A percentile compares a stretch with the other conserved stretches of the same genome.
These are phyloP conservation scores for Limtongozyma cylindracea DNA, from an alignment of 805 yeast genomes.

Conservation along the genomic window DNA sequence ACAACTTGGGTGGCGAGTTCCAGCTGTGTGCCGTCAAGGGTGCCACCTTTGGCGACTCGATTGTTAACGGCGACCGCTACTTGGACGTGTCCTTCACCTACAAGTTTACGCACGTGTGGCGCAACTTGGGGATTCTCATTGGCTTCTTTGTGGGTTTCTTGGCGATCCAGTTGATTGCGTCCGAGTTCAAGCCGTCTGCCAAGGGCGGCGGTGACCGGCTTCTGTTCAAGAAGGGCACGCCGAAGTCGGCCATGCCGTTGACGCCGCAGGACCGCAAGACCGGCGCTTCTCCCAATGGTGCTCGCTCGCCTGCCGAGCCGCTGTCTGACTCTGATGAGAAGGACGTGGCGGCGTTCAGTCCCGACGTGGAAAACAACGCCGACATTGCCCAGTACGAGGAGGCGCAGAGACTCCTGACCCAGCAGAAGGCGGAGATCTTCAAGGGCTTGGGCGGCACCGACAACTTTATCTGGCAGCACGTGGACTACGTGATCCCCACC, in stretches of 20 bases:
- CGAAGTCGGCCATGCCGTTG: constrained; percentile 3
- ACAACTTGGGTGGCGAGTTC: constrained; percentile 2
- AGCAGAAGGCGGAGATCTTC: too few relatives aligned
- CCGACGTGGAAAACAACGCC: too few relatives aligned
- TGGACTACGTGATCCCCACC: constrained; percentile 27
- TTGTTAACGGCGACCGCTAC: constrained; percentile 6
- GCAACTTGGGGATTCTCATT: constrained; percentile 19
- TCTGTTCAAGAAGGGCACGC: constrained; percentile 3
- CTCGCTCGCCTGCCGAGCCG: too few relatives aligned
- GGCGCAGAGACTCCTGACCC: constrained; percentile 1
- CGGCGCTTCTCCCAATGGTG: too few relatives aligned
- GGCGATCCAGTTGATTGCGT: constrained; percentile 6
- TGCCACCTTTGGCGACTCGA: constrained; percentile 2
- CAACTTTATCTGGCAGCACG: constrained; percentile 27
- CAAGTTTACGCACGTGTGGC: constrained; percentile 16
- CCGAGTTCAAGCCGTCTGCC: constrained; percentile 7
- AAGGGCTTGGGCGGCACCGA: constrained; percentile 3
- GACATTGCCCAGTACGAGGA: constrained; percentile 1
- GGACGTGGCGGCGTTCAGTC: too few relatives aligned
- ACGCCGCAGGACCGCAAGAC: too few relatives aligned
- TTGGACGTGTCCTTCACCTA: constrained; percentile 9
- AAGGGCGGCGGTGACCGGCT: constrained; percentile 10
- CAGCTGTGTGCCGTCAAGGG: constrained; percentile 2
- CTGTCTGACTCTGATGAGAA: too few relatives aligned
- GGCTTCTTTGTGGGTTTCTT: constrained; percentile 13